These are phyloP conservation scores for Wickerhamomyces hampshirensis DNA, from an alignment of 805 yeast species.

Conservation along the genomic window DNA sequence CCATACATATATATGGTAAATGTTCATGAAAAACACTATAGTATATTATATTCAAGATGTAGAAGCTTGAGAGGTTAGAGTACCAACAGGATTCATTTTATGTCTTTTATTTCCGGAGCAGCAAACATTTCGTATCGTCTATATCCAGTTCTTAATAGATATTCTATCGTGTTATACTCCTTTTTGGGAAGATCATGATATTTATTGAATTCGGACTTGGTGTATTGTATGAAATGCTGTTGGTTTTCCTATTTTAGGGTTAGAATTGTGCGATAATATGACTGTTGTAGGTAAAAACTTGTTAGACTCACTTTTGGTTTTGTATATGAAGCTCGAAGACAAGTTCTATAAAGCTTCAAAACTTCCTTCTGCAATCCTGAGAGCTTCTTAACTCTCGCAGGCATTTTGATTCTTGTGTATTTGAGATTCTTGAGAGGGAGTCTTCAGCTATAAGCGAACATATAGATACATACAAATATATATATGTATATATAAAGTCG, in stretches of 20 bases:
- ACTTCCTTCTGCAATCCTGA: constrained; percentile 53
- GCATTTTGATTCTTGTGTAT: constrained; percentile 17
- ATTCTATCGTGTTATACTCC: constrained; percentile 83
- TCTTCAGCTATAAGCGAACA: too few relatives aligned
- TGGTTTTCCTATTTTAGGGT: constrained; percentile 31
- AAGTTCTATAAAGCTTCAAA: constrained; percentile 41
- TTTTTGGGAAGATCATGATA: constrained; percentile 57
- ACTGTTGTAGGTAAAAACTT: not conserved
- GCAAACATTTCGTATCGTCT: constrained; percentile 69
- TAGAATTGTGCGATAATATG: not conserved
- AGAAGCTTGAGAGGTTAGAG: not conserved
- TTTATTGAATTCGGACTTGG: constrained; percentile 57
- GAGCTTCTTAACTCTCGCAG: constrained; percentile 23
- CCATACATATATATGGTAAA: too few relatives aligned
- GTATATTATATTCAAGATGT: too few relatives aligned
- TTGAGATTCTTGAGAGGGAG: not conserved
- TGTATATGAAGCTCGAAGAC: constrained; percentile 38
- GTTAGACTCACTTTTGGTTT: constrained; percentile 38
- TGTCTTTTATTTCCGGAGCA: constrained; percentile 66
- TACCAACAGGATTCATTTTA: constrained; percentile 25
- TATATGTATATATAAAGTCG: too few relatives aligned
- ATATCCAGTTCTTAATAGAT: constrained; percentile 71
- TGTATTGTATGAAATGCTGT: constrained; percentile 37
- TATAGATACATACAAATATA: too few relatives aligned
- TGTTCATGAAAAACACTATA: too few relatives aligned